These are phyloP conservation scores for Coelastrella sp. DNA, from an alignment of 139 green algal genomes.

Conservation along the genomic window DNA sequence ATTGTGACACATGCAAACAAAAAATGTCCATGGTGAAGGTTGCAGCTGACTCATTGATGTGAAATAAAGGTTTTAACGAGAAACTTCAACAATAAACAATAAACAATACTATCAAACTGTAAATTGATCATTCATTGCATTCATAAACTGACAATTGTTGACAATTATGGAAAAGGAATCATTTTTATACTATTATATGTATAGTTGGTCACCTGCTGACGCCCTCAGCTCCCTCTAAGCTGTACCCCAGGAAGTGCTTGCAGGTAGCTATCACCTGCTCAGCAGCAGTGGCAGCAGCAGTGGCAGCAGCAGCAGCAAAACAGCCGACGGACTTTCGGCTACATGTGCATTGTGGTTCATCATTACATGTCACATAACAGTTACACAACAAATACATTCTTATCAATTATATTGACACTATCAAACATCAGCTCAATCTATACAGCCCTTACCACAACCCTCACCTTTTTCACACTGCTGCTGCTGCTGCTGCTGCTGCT, in stretches of 20 bases:
- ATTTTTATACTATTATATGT: not conserved
- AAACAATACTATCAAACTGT: too few species aligned
- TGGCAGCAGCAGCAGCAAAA: not conserved
- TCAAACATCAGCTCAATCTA: not conserved
- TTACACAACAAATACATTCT: not conserved
- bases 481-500: not conserved
- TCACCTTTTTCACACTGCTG: not conserved
- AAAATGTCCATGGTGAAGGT: too few species aligned
- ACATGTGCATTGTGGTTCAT: not conserved
- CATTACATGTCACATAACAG: too few species aligned
- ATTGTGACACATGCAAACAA: too few species aligned
- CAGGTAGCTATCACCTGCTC: slow-evolving; percentile 44
- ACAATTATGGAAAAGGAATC: too few species aligned
- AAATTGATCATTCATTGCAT: too few species aligned
- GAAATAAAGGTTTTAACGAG: too few species aligned
- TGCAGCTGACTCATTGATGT: too few species aligned
- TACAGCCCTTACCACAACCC: not conserved
- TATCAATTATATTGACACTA: not conserved
- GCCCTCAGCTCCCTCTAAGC: slow-evolving; percentile 40
- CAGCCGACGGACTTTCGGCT: not conserved
- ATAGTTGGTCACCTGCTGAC: slow-evolving; percentile 16
- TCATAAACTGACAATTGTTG: too few species aligned
- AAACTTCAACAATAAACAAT: too few species aligned
- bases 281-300: slow-evolving; percentile 10
- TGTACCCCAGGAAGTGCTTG: slow-evolving; percentile 51